Evolutionary conservation across 2,329 filamentous ascomycete genomes (phyloP).

Genomic region (Keithomyces neogunnii): DNA sequence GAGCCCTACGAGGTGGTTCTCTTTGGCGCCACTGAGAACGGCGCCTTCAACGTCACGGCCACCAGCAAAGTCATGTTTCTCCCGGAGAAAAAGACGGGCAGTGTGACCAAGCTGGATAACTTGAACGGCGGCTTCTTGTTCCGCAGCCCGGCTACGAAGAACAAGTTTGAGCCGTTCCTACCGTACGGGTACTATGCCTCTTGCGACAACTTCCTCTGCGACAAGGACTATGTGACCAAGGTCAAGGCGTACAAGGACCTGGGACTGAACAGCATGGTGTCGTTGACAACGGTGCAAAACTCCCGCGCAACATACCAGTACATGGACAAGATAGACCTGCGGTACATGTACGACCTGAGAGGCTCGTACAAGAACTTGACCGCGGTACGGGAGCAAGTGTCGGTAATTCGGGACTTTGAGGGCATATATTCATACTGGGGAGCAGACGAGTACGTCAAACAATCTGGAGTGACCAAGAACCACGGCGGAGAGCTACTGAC

Average conservation of each 20-base stretch:
- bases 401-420: constrained; percentile 28
- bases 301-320: constrained; percentile 27
- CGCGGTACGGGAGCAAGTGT: constrained; percentile 28
- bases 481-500: neutral
- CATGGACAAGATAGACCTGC: constrained; percentile 29
- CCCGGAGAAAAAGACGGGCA: constrained; percentile 32
- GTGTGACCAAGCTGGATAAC: constrained; percentile 37
- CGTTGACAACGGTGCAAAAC: constrained; percentile 30
- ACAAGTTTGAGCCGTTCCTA: constrained; percentile 30
- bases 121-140: constrained; percentile 33
- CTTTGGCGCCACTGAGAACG: constrained; percentile 21
- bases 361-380: constrained; percentile 35
- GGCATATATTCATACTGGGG: constrained; percentile 37
- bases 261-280: constrained; percentile 37
- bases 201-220: constrained; percentile 34
- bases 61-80: constrained; percentile 31
- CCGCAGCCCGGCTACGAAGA: constrained; percentile 24
- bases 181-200: constrained; percentile 36
- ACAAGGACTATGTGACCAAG: constrained; percentile 24
- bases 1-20: constrained; percentile 31
- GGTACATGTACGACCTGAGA: constrained; percentile 37
- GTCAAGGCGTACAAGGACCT: constrained; percentile 25
- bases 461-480: neutral
- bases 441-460: constrained; percentile 30
- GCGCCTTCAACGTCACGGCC: constrained; percentile 25